These are phyloP conservation scores for Vitellaria paradoxa DNA, from an alignment of 179 eudicot species.

Conservation along the genomic window DNA sequence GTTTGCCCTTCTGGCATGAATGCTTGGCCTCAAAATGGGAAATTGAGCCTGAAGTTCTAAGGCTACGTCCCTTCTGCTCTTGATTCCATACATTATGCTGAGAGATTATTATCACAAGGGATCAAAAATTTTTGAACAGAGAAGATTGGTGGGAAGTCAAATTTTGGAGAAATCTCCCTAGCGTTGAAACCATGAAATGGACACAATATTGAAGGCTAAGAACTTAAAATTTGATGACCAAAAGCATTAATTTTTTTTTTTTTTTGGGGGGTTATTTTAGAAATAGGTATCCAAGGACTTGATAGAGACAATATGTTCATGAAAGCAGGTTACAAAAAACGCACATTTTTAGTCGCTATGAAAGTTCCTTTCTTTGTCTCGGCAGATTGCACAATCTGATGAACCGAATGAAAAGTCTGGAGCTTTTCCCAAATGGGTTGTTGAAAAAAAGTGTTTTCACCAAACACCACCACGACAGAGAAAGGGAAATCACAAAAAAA, in stretches of 20 bases:
- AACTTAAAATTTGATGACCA: conserved; percentile 6
- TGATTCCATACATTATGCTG: conserved; percentile 54
- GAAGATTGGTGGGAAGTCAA: conserved; percentile 8
- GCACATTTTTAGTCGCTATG: background rate
- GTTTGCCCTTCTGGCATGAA: conserved; percentile 89
- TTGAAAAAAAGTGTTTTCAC: background rate
- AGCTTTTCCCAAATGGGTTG: conserved; percentile 8
- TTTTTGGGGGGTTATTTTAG: background rate
- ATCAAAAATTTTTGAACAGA: background rate
- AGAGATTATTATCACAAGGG: background rate
- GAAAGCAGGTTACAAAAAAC: background rate
- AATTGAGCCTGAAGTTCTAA: conserved; percentile 55
- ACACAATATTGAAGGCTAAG: conserved; percentile 8
- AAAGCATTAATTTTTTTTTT: background rate
- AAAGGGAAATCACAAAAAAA: background rate
- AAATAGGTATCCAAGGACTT: conserved; percentile 12
- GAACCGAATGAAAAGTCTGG: background rate
- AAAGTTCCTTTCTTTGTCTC: background rate
- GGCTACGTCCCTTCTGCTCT: conserved; percentile 49
- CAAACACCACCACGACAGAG: background rate
- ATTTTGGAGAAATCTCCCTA: background rate
- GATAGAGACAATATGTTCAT: background rate
- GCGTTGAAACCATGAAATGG: conserved; percentile 14
- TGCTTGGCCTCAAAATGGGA: conserved; percentile 81
- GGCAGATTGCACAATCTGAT: background rate